Conservation (phyloP, 2,329 filamentous ascomycete species). For the Plectosphaerella sp. region DNA sequence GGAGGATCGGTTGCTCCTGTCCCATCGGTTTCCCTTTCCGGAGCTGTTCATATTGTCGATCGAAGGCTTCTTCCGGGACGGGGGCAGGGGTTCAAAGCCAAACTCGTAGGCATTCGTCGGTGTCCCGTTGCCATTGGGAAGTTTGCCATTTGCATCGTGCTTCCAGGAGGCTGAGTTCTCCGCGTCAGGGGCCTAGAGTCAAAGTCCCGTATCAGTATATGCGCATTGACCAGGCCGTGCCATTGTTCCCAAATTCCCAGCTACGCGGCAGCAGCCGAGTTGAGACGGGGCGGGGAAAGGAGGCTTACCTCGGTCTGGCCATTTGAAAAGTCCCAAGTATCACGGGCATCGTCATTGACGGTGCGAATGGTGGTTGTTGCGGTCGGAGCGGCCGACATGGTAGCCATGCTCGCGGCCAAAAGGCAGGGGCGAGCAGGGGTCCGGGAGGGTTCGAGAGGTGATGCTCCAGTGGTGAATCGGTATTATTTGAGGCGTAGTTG, state of each 20-base stretch:
- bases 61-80: constrained; percentile 29
- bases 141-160: neutral
- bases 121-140: constrained; percentile 15
- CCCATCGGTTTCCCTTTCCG: constrained; percentile 8
- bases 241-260: neutral
- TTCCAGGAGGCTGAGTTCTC: neutral
- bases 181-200: neutral
- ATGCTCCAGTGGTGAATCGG: neutral
- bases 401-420: constrained; percentile 36
- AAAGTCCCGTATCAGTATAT: neutral
- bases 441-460: too few species aligned
- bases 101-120: constrained; percentile 12
- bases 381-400: constrained; percentile 46
- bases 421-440: neutral
- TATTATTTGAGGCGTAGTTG: neutral
- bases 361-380: constrained; percentile 42
- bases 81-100: constrained; percentile 13
- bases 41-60: constrained; percentile 23
- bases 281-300: neutral
- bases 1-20: constrained; percentile 10
- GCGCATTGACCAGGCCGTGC: neutral
- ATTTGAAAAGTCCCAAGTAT: constrained; percentile 36
- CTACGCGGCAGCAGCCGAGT: neutral
- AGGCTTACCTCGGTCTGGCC: constrained; percentile 29
- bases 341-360: constrained; percentile 43